Base-by-base conservation (phyloP, 140 eudicot species). In the Oenanthe javanica region DNA sequence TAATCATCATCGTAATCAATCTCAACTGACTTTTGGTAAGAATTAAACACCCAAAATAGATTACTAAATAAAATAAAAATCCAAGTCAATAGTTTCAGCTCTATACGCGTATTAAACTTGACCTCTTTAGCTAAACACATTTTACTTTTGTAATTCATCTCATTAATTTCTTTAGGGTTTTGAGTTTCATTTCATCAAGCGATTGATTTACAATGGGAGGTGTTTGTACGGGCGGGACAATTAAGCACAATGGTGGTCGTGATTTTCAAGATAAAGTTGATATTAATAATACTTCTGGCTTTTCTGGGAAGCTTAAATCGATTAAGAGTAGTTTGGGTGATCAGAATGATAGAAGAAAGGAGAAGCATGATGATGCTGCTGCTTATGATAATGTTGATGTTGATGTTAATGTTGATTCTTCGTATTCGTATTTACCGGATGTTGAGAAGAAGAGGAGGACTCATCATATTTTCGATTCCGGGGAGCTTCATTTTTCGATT, bases 221-320 rank as follows among this genome's bases (percentile, higher is more conserved):
- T 25, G 74, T 69, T 25, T 69, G 74, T 5, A 69, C 74, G 12
- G 74, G 74, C 7, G 76, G 76, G 25, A 42, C 52, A 18, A 72
- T 31, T 6, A 72, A 72, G 76, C 76, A 42, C 16, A 50, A 1
- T 50, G 12, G 16, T 46, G 6, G 48, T 50, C 48, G 48, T 43
- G 45, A 69, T 27, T 69, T 69, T 31, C 75, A 69, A 36, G 10
- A 69, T 3, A 69, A 31, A 2, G 4, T 5, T 72, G 76, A 72
- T 40, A 21, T 3, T 64, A 1, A 9, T 50, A n/a, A n/a, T n/a
- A n/a, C n/a, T n/a, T n/a, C n/a, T n/a, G n/a, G n/a, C n/a, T 72
- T 42, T 42, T 72, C 36, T 8, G 49, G 76, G 27, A 72, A 72
- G 76, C 76, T 72, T 23, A 72, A 72, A 72, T 42, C 74, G 47